A percentile compares a stretch with the other conserved stretches of the same genome.
Evolutionary conservation across 805 yeast genomes (phyloP).

Genomic region (Yarrowia bubula): DNA sequence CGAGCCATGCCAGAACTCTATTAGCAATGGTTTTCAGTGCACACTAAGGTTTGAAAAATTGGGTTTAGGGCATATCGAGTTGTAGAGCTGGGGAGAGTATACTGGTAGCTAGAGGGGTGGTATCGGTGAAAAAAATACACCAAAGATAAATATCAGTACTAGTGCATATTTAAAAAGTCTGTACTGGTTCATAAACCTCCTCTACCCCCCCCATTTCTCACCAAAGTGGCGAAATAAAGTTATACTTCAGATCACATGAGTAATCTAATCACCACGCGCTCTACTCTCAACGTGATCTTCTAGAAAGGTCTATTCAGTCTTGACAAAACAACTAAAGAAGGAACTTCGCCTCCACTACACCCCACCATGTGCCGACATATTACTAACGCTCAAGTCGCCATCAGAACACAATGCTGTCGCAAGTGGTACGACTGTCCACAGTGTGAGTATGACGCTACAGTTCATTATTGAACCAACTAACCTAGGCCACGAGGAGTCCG

Average conservation of each 20-base stretch:
- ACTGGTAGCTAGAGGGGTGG: no score
- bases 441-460: conserved; percentile 32
- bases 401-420: conserved; percentile 38
- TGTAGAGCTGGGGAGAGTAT: not conserved
- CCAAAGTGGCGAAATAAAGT: not conserved
- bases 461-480: not conserved
- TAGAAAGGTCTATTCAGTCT: not conserved
- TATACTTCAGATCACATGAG: conserved; percentile 1
- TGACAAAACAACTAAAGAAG: not conserved
- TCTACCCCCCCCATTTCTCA: no score
- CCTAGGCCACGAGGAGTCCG: conserved; percentile 36
- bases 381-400: conserved; percentile 40
- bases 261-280: conserved; percentile 25
- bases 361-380: conserved; percentile 37
- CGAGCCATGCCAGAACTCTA: not conserved
- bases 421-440: conserved; percentile 41
- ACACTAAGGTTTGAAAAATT: not conserved
- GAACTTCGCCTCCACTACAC: no score
- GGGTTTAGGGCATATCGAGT: not conserved
- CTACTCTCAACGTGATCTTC: not conserved
- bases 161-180: no score
- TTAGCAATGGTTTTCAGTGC: conserved; percentile 8
- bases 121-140: no score
- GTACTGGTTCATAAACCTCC: no score
- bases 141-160: no score